Base-by-base conservation (phyloP, 306 rosid species). In the Glycyrrhiza uralensis region DNA sequence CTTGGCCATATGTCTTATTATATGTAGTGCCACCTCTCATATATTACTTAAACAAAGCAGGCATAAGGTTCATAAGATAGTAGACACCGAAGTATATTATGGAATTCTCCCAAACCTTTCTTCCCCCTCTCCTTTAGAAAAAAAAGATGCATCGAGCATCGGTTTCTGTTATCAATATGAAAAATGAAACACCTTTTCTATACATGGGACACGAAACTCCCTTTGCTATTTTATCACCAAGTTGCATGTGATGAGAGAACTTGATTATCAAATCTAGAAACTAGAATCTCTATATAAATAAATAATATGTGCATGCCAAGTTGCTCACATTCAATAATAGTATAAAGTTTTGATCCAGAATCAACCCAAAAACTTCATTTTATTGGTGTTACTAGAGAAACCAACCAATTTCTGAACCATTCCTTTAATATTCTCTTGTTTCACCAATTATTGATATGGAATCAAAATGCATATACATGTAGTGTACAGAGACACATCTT, bases 141-240 rank as follows among this genome's bases (percentile, higher is more conserved):
- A 75, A 51, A 18, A 59, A 0, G 14, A 23, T 3, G 68, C n/a
- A 63, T 47, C 47, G 69, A 63, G 72, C 52, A 66, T 74, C 11
- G 69, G 58, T 62, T 52, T 72, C 58, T 76, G 51, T 74, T 62
- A 36, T 73, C 77, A 65, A 69, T 61, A 72, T 71, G 67, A 47
- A 81, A 81, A 85, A 75, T 72, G 76, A 82, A 75, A 80, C 81
- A 76, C 79, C 84, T 75, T 76, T 74, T 58, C 4, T 50, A 19
- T 46, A 15, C 49, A 71, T 69, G 55, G 64, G 77, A 65, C 80
- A 56, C 30, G 12, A 41, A 63, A 60, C 44, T 59, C 57, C 50
- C 68, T 52, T 73, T 44, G 44, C 15, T 39, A 45, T 15, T 79
- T 76, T 29, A 72, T 52, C 29, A 49, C 49, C 75, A 18, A 62